These are phyloP conservation scores for Mrakia hoshinonis DNA, from an alignment of 768 basidiomycete species.

Conservation along the genomic window DNA sequence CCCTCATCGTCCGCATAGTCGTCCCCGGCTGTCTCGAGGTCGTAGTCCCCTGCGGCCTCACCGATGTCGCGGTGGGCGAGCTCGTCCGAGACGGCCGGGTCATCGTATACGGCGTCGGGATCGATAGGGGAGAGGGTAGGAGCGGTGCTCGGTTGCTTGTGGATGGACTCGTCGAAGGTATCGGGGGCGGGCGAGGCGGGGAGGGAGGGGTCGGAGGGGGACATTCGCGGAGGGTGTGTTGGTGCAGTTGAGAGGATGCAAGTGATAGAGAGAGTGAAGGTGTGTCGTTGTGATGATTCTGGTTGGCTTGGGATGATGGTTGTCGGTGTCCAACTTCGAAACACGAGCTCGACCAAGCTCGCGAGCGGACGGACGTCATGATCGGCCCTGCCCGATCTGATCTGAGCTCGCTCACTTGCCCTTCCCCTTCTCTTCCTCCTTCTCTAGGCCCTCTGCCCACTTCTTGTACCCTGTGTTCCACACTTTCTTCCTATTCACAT, in stretches of 20 bases:
- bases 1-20: slow-evolving; percentile 21
- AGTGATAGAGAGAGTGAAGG: background rate
- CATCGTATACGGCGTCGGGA: background rate
- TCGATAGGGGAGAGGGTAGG: background rate
- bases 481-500: too few species aligned
- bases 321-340: too few species aligned
- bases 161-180: background rate
- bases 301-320: background rate
- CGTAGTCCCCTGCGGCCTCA: slow-evolving; percentile 9
- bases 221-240: background rate
- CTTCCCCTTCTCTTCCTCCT: background rate
- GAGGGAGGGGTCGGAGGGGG: slow-evolving; percentile 9
- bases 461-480: too few species aligned
- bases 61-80: too few species aligned
- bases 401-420: background rate
- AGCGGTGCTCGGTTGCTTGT: background rate
- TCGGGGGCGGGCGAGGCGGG: background rate
- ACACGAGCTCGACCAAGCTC: background rate
- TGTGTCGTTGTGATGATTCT: background rate
- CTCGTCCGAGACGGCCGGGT: background rate
- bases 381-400: background rate
- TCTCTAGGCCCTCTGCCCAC: background rate
- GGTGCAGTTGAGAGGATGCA: background rate
- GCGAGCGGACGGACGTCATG: background rate
- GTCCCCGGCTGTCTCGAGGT: background rate